Evolutionary conservation across 805 yeast species (phyloP).

Genomic region (Saccharomyces jurei): DNA sequence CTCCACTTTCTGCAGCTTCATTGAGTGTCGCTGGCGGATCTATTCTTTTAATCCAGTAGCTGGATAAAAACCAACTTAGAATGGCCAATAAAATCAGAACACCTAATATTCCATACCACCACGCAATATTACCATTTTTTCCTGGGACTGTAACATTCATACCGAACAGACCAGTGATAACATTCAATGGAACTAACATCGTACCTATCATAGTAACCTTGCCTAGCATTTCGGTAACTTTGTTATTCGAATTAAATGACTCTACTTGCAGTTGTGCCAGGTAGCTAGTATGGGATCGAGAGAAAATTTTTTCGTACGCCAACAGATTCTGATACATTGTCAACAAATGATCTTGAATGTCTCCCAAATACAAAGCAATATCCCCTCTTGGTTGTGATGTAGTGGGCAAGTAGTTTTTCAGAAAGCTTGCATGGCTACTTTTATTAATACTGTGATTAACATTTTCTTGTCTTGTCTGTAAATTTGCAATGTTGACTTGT

Average conservation of each 20-base stretch:
- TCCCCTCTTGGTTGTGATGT: constrained; percentile 70
- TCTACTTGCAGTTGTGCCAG: constrained; percentile 87
- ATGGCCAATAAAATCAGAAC: constrained; percentile 35
- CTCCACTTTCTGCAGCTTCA: constrained; percentile 29
- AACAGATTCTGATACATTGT: constrained; percentile 85
- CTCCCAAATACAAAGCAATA: constrained; percentile 81
- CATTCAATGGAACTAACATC: constrained; percentile 73
- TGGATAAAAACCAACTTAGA: constrained; percentile 33
- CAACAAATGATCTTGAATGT: constrained; percentile 88
- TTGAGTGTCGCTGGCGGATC: constrained; percentile 28
- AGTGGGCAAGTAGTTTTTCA: constrained; percentile 7
- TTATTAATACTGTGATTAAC: constrained; percentile 1
- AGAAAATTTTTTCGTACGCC: constrained; percentile 83
- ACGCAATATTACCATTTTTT: constrained; percentile 30
- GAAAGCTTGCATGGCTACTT: constrained; percentile 1
- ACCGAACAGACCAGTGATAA: constrained; percentile 83
- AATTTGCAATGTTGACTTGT: constrained; percentile 27
- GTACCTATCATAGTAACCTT: constrained; percentile 86
- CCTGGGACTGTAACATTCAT: constrained; percentile 91
- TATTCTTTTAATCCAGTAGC: constrained; percentile 29
- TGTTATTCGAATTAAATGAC: constrained; percentile 72
- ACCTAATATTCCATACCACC: constrained; percentile 62
- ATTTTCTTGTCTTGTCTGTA: constrained; percentile 10
- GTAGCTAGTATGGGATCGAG: constrained; percentile 81
- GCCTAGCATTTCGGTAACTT: constrained; percentile 74